Evolutionary conservation across 2,329 filamentous ascomycete species (phyloP).

Genomic region (Fusarium foetens): DNA sequence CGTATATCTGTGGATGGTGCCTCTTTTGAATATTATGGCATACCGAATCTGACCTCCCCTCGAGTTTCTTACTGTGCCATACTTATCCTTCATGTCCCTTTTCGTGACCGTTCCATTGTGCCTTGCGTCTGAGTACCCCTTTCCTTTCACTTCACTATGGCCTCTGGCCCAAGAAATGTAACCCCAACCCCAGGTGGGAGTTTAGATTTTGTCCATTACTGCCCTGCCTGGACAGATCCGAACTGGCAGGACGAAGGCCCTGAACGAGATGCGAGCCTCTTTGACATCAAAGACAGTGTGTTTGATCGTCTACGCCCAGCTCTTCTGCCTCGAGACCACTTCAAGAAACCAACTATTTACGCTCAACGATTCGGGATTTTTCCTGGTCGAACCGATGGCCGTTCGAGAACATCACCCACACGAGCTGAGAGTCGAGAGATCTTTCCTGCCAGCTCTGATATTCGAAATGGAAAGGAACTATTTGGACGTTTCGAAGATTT

Average conservation of each 20-base stretch:
- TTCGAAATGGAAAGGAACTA: slow-evolving; percentile 37
- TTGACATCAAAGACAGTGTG: slow-evolving; percentile 20
- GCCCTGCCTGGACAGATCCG: slow-evolving; percentile 45
- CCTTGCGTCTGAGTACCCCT: background rate
- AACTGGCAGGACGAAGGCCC: slow-evolving; percentile 40
- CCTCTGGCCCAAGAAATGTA: background rate
- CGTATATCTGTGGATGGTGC: background rate
- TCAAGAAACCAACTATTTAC: slow-evolving; percentile 41
- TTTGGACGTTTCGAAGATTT: slow-evolving; percentile 30
- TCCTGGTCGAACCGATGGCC: slow-evolving; percentile 43
- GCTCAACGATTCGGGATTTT: slow-evolving; percentile 47
- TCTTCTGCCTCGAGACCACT: slow-evolving; percentile 35
- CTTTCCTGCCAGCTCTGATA: slow-evolving; percentile 2
- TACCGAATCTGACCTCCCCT: background rate
- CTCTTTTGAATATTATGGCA: background rate
- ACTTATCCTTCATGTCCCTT: background rate
- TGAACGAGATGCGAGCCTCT: slow-evolving; percentile 14
- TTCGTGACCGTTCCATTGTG: background rate
- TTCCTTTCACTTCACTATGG: background rate
- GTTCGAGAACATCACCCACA: slow-evolving; percentile 48
- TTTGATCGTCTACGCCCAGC: slow-evolving; percentile 41
- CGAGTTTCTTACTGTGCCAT: background rate
- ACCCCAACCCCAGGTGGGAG: background rate
- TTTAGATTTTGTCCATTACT: slow-evolving; percentile 23
- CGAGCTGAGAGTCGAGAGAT: slow-evolving; percentile 32